A percentile compares a stretch with the other conserved stretches of the same genome.
phyloP scores from a whole-genome alignment of 2,329 filamentous ascomycete genomes.

The Spiromastix sp. region DNA sequence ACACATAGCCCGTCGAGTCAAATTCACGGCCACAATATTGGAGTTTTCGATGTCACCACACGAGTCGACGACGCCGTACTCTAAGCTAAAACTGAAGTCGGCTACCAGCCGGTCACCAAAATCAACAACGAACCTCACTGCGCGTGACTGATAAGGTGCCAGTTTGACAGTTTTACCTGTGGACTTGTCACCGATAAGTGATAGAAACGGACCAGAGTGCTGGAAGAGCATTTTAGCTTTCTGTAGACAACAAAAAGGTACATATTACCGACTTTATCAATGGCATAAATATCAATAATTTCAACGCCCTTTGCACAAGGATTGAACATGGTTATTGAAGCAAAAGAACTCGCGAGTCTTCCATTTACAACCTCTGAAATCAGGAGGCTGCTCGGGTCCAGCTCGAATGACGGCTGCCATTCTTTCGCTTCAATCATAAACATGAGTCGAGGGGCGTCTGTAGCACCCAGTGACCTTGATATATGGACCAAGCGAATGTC shows the following conservation, averaged over 20 bases:
- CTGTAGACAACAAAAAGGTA: too few species aligned
- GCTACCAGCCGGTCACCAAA: slow-evolving; percentile 1
- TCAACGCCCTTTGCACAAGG: slow-evolving; percentile 17
- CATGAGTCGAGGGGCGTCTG: slow-evolving; percentile 36
- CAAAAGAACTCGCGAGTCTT: slow-evolving; percentile 36
- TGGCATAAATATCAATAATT: slow-evolving; percentile 13
- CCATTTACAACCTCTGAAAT: slow-evolving; percentile 43
- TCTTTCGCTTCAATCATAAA: slow-evolving; percentile 28
- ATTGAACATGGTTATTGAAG: slow-evolving; percentile 42
- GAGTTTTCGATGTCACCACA: slow-evolving; percentile 4
- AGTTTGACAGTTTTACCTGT: too few species aligned
- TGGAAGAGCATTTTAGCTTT: too few species aligned
- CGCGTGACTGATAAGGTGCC: slow-evolving; percentile 25
- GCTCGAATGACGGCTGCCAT: slow-evolving; percentile 17
- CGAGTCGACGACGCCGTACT: slow-evolving; percentile 8
- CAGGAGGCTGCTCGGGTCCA: slow-evolving; percentile 28
- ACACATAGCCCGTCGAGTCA: slow-evolving; percentile 18
- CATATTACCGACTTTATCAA: too few species aligned
- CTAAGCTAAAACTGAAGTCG: slow-evolving; percentile 13
- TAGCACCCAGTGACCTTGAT: slow-evolving; percentile 46
- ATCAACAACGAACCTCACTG: slow-evolving; percentile 21
- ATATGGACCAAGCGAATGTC: slow-evolving; percentile 46
- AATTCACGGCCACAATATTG: slow-evolving; percentile 11
- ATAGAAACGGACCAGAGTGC: too few species aligned
- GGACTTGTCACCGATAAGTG: too few species aligned